A percentile compares a stretch with the other conserved stretches of the same genome.
phyloP scores from a whole-genome alignment of 139 green algal species.

The Desmodesmus armatus region DNA sequence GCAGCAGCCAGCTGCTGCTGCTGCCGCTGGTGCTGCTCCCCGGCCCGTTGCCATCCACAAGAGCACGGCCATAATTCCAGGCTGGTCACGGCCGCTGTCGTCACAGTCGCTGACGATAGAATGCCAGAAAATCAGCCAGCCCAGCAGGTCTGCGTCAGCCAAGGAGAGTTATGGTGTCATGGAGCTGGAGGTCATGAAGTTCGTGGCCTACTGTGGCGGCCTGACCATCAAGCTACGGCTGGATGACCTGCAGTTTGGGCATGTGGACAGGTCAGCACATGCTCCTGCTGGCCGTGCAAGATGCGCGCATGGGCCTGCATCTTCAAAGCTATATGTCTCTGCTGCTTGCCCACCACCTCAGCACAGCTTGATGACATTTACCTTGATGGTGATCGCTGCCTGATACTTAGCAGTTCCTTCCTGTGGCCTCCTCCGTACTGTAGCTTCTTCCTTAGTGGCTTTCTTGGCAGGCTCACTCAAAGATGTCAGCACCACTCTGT shows the following conservation, averaged over 20 bases:
- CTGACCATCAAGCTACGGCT: slow-evolving; percentile 65
- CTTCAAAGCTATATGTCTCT: not conserved
- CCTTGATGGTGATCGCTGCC: no score
- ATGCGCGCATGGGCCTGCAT: not conserved
- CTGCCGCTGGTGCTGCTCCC: not conserved
- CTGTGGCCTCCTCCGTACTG: no score
- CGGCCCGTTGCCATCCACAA: slow-evolving; percentile 52
- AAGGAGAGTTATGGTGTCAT: slow-evolving; percentile 58
- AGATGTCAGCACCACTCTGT: no score
- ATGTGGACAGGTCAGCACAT: slow-evolving; percentile 28
- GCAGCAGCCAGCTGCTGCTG: slow-evolving; percentile 30
- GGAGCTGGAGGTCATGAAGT: slow-evolving; percentile 79
- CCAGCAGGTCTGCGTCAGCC: slow-evolving; percentile 28
- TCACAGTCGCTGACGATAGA: slow-evolving; percentile 64
- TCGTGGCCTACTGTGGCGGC: slow-evolving; percentile 71
- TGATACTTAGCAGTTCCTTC: no score
- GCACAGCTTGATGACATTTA: no score
- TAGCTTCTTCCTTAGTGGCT: no score
- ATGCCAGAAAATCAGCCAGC: slow-evolving; percentile 66
- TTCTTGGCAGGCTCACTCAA: no score
- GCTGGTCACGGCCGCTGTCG: slow-evolving; percentile 63
- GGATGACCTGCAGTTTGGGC: slow-evolving; percentile 58
- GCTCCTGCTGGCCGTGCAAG: not conserved
- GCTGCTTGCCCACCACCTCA: no score
- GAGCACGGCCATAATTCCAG: slow-evolving; percentile 65